These are phyloP conservation scores for Alternaria hordeiaustralica DNA, from an alignment of 2,329 filamentous ascomycete species.

Conservation along the genomic window DNA sequence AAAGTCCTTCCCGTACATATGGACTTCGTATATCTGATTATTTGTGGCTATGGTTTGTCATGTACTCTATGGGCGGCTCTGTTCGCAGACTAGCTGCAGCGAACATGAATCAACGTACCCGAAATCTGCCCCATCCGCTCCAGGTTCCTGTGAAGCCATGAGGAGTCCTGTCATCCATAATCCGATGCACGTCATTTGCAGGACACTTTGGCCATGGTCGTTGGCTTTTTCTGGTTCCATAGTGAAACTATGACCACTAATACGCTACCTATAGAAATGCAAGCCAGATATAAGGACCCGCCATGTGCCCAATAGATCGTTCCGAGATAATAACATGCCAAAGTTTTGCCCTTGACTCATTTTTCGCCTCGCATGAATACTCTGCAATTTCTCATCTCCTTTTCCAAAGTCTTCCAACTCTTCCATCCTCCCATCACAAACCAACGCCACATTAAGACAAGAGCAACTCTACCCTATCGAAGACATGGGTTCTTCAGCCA, in stretches of 20 bases:
- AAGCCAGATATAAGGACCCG: background rate
- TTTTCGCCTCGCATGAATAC: background rate
- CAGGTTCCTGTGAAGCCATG: background rate
- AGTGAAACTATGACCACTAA: background rate
- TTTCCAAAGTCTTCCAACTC: background rate
- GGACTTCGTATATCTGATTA: constrained; percentile 1
- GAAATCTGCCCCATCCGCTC: background rate
- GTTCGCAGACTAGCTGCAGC: background rate
- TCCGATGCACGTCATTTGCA: background rate
- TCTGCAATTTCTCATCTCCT: background rate
- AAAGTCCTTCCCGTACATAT: background rate
- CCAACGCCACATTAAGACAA: background rate
- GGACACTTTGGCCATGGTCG: background rate
- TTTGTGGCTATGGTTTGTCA: constrained; percentile 1
- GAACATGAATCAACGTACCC: background rate
- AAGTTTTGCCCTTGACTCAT: background rate
- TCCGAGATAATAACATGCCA: background rate
- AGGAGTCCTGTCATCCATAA: background rate
- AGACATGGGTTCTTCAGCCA: background rate
- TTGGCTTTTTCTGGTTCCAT: background rate
- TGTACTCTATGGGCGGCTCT: constrained; percentile 6
- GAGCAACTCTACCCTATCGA: background rate
- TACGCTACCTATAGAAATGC: background rate
- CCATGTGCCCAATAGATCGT: background rate
- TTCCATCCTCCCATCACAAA: background rate